Percentiles rank a stretch among this genome's conserved stretches.
Evolutionary conservation across 768 basidiomycete genomes (phyloP).

Genomic region (Suillus ampliporus): DNA sequence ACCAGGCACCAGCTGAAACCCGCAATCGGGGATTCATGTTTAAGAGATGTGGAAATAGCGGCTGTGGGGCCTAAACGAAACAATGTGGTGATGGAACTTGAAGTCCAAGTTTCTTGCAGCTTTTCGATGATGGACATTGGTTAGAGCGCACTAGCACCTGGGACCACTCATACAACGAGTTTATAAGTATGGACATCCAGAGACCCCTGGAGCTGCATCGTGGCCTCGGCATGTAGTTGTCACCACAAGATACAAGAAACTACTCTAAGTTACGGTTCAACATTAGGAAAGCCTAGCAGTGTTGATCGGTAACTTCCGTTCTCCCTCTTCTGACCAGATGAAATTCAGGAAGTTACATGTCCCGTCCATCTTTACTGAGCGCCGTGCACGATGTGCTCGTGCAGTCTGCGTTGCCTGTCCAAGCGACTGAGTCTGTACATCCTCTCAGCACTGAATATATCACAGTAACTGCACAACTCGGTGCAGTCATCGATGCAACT

Average conservation of each 20-base stretch:
- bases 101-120: conserved; percentile 2
- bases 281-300: too few relatives aligned
- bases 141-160: background rate
- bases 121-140: background rate
- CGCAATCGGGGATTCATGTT: background rate
- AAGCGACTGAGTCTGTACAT: conserved; percentile 25
- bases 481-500: conserved; percentile 56
- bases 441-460: conserved; percentile 32
- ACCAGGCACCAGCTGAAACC: background rate
- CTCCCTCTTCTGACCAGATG: background rate
- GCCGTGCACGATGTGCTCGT: conserved; percentile 35
- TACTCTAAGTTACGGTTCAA: too few relatives aligned
- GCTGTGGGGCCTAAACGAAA: background rate
- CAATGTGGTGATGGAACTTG: conserved; percentile 7
- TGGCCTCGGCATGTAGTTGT: background rate
- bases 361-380: conserved; percentile 30
- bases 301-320: conserved; percentile 3
- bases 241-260: too few relatives aligned
- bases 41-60: background rate
- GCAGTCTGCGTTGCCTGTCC: conserved; percentile 28
- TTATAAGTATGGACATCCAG: background rate
- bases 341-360: conserved; percentile 9
- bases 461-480: conserved; percentile 42
- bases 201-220: background rate
- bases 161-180: background rate